phyloP scores from a whole-genome alignment of 2,329 filamentous ascomycete species.

The Sporothrix euskadiensis region DNA sequence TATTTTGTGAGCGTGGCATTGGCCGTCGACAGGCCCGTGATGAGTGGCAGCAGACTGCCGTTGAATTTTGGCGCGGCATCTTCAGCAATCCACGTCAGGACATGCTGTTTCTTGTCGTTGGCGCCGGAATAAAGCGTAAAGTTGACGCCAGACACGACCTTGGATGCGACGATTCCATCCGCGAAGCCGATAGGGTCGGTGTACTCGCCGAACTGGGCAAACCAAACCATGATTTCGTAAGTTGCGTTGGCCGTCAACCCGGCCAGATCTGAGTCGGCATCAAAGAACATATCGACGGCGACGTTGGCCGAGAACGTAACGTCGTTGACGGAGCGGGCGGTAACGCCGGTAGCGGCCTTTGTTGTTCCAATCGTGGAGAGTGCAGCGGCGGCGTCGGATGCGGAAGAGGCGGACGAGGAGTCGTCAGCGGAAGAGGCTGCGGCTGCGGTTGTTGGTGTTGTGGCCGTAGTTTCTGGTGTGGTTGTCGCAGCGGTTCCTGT shows the following conservation, averaged over 20 bases:
- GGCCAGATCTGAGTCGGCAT: conserved; percentile 46
- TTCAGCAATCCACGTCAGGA: conserved; percentile 52
- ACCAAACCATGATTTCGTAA: conserved; percentile 44
- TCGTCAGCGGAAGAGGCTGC: conserved; percentile 53
- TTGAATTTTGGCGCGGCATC: conserved; percentile 44
- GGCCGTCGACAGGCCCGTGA: conserved; percentile 44
- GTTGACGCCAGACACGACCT: conserved; percentile 44
- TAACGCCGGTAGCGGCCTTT: neutral
- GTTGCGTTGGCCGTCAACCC: conserved; percentile 45
- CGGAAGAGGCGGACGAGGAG: neutral
- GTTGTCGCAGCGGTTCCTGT: neutral
- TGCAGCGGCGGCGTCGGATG: conserved; percentile 51
- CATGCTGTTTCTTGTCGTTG: conserved; percentile 47
- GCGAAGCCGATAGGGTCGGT: conserved; percentile 51
- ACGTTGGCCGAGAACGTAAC: conserved; percentile 55
- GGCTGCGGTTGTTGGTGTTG: conserved; percentile 18
- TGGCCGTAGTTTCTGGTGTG: neutral
- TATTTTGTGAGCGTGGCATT: conserved; percentile 40
- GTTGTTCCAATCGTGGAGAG: neutral
- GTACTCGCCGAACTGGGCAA: conserved; percentile 49
- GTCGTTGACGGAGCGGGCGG: conserved; percentile 55
- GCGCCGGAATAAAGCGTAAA: conserved; percentile 49
- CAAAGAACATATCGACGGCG: conserved; percentile 60
- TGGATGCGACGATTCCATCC: conserved; percentile 39
- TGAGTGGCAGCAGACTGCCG: conserved; percentile 50